Evolutionary conservation across 1,139 yeast genomes (phyloP).

Genomic region (Suhomyces coccinellae): DNA sequence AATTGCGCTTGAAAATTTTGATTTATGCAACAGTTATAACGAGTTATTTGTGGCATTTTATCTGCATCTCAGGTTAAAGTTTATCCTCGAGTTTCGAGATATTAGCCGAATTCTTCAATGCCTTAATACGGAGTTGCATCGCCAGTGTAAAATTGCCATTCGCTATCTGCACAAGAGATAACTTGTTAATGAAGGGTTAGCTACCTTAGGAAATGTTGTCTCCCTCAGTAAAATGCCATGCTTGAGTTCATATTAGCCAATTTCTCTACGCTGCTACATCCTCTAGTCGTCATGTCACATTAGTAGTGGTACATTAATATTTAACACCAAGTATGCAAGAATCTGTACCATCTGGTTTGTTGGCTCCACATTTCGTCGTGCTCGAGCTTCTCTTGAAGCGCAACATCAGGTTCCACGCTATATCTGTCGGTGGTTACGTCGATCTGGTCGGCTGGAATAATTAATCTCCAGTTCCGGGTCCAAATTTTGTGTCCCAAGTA

Average conservation of each 20-base stretch:
- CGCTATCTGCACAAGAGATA: not conserved
- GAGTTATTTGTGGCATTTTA: too few species aligned
- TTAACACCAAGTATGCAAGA: conserved; percentile 15
- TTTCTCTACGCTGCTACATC: not conserved
- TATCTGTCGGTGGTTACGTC: conserved; percentile 56
- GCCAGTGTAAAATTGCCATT: too few species aligned
- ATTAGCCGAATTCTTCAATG: too few species aligned
- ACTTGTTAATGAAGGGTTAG: not conserved
- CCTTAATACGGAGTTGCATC: too few species aligned
- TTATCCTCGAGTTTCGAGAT: too few species aligned
- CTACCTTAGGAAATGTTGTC: too few species aligned
- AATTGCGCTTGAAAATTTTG: too few species aligned
- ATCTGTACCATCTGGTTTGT: conserved; percentile 12
- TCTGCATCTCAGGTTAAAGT: too few species aligned
- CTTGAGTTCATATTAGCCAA: not conserved
- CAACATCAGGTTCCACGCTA: conserved; percentile 35
- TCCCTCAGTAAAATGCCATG: too few species aligned
- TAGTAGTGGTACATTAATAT: not conserved
- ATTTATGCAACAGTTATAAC: too few species aligned
- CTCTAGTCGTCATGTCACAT: not conserved
- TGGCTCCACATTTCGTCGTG: conserved; percentile 12
- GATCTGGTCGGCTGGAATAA: conserved; percentile 42
- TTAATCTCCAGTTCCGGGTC: conserved; percentile 42
- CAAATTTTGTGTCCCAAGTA: conserved; percentile 53
- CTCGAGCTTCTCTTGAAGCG: conserved; percentile 8